These are phyloP conservation scores for Fistulifera pelliculosa DNA, from an alignment of 108 stramenopile genomes.

Conservation along the genomic window DNA sequence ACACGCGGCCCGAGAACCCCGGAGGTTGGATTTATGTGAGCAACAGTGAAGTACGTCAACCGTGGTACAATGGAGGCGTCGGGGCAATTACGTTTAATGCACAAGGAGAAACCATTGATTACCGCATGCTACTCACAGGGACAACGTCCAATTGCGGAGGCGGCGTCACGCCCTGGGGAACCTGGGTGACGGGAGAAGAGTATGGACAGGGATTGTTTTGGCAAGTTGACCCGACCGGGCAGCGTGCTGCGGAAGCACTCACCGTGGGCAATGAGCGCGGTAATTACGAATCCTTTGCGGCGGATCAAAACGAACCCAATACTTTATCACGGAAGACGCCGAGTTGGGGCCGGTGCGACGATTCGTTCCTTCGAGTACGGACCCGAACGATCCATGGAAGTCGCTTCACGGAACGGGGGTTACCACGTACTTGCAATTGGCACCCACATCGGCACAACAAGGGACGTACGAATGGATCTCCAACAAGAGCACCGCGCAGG, in stretches of 20 bases:
- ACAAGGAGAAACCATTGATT: background rate
- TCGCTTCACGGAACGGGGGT: slow-evolving; percentile 14
- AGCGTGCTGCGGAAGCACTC: slow-evolving; percentile 11
- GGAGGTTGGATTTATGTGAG: slow-evolving; percentile 23
- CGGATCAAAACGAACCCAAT: slow-evolving; percentile 26
- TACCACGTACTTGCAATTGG: slow-evolving; percentile 14
- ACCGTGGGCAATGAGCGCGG: slow-evolving; percentile 2
- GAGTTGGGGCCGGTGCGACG: slow-evolving; percentile 18
- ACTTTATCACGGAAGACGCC: slow-evolving; percentile 31
- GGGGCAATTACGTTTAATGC: slow-evolving; percentile 26
- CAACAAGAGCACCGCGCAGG: slow-evolving; percentile 1
- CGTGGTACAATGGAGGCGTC: slow-evolving; percentile 21
- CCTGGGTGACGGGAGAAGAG: slow-evolving; percentile 45
- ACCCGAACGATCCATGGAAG: slow-evolving; percentile 27
- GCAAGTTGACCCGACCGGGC: slow-evolving; percentile 28
- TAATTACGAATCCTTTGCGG: slow-evolving; percentile 11
- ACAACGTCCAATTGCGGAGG: slow-evolving; percentile 50
- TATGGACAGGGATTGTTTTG: slow-evolving; percentile 6
- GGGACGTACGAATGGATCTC: slow-evolving; percentile 14
- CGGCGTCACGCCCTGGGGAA: slow-evolving; percentile 41
- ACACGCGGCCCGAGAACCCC: slow-evolving; percentile 7
- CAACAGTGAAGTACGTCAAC: slow-evolving; percentile 12
- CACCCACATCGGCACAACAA: background rate
- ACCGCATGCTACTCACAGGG: background rate
- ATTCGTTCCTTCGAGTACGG: slow-evolving; percentile 22